These are phyloP conservation scores for Xylaria sp. DNA, from an alignment of 2,329 filamentous ascomycete genomes.

Conservation along the genomic window DNA sequence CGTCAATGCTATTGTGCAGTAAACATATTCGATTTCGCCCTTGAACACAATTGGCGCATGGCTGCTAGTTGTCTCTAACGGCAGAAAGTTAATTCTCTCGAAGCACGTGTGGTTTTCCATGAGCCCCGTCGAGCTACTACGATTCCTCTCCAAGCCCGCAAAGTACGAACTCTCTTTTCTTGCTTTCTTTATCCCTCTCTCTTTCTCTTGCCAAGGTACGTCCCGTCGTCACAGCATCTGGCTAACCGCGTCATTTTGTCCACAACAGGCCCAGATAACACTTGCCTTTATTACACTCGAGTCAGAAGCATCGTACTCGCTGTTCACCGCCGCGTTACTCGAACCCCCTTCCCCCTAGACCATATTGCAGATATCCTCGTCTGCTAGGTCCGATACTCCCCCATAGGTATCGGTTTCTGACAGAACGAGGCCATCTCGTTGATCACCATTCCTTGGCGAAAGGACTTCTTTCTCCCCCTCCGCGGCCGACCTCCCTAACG, in stretches of 20 bases:
- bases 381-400: constrained; percentile 87
- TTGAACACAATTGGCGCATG: constrained; percentile 25
- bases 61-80: constrained; percentile 33
- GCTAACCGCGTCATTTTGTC: constrained; percentile 21
- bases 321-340: not conserved
- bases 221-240: not conserved
- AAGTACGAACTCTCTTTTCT: constrained; percentile 71
- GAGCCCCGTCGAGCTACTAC: constrained; percentile 89
- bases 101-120: constrained; percentile 70
- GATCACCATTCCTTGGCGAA: constrained; percentile 89
- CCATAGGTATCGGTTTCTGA: constrained; percentile 84
- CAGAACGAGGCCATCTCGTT: constrained; percentile 70
- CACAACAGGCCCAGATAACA: constrained; percentile 69
- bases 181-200: not conserved
- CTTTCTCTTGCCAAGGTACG: constrained; percentile 9
- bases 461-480: constrained; percentile 84
- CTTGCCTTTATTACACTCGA: constrained; percentile 50
- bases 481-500: constrained; percentile 93
- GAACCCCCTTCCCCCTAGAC: constrained; percentile 29
- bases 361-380: constrained; percentile 71
- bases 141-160: constrained; percentile 93
- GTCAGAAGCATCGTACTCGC: constrained; percentile 25
- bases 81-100: constrained; percentile 44
- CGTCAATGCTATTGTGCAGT: constrained; percentile 21
- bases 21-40: constrained; percentile 7